These are phyloP conservation scores for Coprinopsis marcescibilis DNA, from an alignment of 768 basidiomycete species.

Conservation along the genomic window DNA sequence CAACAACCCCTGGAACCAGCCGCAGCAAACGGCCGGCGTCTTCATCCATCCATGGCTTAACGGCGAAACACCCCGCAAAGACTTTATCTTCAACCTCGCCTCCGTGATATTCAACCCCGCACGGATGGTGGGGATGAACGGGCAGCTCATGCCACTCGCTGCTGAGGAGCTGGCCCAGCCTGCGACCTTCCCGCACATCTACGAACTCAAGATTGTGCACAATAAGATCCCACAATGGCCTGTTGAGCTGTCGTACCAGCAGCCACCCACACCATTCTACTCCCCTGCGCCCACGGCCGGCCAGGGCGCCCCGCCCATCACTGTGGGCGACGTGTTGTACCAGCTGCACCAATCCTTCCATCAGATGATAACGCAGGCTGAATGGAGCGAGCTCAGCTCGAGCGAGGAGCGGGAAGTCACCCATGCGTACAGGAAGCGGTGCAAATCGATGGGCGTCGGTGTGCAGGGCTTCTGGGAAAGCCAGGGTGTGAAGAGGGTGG, in stretches of 20 bases:
- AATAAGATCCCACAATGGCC: conserved; percentile 59
- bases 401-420: conserved; percentile 26
- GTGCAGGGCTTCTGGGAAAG: conserved; percentile 31
- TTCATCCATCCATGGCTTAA: conserved; percentile 49
- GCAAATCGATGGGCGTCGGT: conserved; percentile 22
- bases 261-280: conserved; percentile 12
- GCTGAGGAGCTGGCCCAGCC: conserved; percentile 42
- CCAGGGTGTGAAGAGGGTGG: conserved; percentile 55
- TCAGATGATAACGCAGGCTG: conserved; percentile 32
- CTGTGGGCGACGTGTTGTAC: conserved; percentile 52
- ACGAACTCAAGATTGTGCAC: conserved; percentile 50
- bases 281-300: conserved; percentile 14
- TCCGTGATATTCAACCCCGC: conserved; percentile 40
- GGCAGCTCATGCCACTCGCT: conserved; percentile 33
- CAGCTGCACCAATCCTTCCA: conserved; percentile 46
- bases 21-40: conserved; percentile 8
- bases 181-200: conserved; percentile 52
- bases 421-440: conserved; percentile 34
- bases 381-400: conserved; percentile 30
- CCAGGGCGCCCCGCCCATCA: conserved; percentile 35
- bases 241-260: conserved; percentile 41
- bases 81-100: conserved; percentile 55
- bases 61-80: conserved; percentile 38
- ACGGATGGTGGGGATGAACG: conserved; percentile 28
- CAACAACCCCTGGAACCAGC: conserved; percentile 5